Evolutionary conservation across 1,284 basidiomycete species (phyloP).

Genomic region (Trametes pubescens): DNA sequence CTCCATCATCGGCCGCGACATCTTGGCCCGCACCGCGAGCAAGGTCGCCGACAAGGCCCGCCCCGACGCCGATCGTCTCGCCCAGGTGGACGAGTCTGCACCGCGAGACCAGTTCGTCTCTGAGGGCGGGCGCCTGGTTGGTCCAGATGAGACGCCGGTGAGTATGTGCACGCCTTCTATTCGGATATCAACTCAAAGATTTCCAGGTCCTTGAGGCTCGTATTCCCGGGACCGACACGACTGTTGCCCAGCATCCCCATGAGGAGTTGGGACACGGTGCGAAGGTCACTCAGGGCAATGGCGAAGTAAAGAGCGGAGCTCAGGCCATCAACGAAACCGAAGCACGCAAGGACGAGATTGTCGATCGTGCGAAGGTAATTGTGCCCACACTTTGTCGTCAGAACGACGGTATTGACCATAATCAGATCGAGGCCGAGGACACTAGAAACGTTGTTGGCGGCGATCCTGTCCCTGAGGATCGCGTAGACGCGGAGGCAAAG

Average conservation of each 20-base stretch:
- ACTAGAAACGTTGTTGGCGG: conserved; percentile 40
- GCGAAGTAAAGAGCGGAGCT: conserved; percentile 46
- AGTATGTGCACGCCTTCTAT: conserved; percentile 10
- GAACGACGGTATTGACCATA: neutral
- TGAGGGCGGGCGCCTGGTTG: conserved; percentile 55
- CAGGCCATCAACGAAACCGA: conserved; percentile 38
- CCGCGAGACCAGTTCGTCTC: conserved; percentile 68
- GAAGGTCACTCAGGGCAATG: conserved; percentile 42
- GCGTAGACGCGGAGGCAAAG: conserved; percentile 57
- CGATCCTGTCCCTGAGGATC: conserved; percentile 42
- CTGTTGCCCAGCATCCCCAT: conserved; percentile 57
- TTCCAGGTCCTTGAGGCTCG: conserved; percentile 54
- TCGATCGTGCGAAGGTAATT: conserved; percentile 32
- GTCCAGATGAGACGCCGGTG: conserved; percentile 45
- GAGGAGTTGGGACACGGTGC: conserved; percentile 41
- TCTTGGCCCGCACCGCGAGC: conserved; percentile 80
- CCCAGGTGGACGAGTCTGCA: conserved; percentile 74
- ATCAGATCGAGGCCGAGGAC: conserved; percentile 42
- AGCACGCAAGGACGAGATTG: conserved; percentile 31
- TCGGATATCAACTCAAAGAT: neutral
- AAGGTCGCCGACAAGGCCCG: conserved; percentile 79
- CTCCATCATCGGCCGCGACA: conserved; percentile 84
- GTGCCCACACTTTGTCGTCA: neutral
- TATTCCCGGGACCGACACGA: conserved; percentile 53
- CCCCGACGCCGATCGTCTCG: conserved; percentile 72